Evolutionary conservation across 2,329 filamentous ascomycete species (phyloP).

Genomic region (Chrysoporthe austroafricana): DNA sequence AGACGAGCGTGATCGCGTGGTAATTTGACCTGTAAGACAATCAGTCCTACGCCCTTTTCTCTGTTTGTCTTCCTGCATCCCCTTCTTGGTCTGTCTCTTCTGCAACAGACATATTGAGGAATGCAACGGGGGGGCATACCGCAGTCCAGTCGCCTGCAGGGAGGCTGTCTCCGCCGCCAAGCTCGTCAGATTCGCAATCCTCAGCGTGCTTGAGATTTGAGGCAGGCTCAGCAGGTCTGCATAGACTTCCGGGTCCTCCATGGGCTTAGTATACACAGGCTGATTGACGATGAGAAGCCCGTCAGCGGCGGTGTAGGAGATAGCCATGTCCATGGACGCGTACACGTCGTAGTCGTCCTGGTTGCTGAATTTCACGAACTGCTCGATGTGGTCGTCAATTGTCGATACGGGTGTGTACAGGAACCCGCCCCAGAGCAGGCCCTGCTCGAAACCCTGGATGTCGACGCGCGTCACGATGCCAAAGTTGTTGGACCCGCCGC

Average conservation of each 20-base stretch:
- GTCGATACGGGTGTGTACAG: neutral
- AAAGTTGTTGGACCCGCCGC: slow-evolving; percentile 35
- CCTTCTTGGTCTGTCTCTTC: too few species aligned
- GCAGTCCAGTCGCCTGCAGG: too few species aligned
- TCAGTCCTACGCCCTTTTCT: neutral
- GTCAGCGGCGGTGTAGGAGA: neutral
- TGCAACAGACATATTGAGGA: too few species aligned
- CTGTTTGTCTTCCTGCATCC: neutral
- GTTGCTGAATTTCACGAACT: slow-evolving; percentile 1
- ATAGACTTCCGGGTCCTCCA: neutral
- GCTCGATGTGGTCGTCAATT: neutral
- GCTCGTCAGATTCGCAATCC: slow-evolving; percentile 3
- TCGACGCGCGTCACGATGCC: slow-evolving; percentile 38
- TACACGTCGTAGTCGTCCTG: slow-evolving; percentile 17
- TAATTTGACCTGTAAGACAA: neutral
- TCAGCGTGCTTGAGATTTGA: slow-evolving; percentile 7
- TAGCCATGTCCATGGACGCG: slow-evolving; percentile 17
- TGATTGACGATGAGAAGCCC: slow-evolving; percentile 12
- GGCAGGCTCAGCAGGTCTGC: neutral
- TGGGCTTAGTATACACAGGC: slow-evolving; percentile 18
- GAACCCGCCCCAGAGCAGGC: slow-evolving; percentile 38
- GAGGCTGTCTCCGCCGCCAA: neutral
- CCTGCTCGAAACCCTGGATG: slow-evolving; percentile 27
- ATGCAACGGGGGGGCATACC: neutral
- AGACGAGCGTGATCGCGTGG: neutral